A percentile compares a stretch with the other conserved stretches of the same genome.
phyloP scores from a whole-genome alignment of 140 eudicot genomes.

The Flaveria floridana region DNA sequence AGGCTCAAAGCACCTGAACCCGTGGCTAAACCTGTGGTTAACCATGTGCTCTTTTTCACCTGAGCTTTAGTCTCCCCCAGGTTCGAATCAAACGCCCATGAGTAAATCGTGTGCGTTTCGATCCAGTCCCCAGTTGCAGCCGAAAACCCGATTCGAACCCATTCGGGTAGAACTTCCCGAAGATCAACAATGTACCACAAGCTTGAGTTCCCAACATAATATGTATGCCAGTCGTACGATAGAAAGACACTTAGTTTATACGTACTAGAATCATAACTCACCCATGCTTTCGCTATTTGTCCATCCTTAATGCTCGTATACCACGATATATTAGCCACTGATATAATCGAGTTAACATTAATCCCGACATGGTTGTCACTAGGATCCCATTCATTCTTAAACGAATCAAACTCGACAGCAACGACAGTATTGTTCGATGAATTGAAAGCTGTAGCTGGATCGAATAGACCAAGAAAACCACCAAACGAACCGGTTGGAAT shows the following conservation, averaged over 20 bases:
- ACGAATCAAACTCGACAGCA: constrained; percentile 52
- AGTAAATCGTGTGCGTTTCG: constrained; percentile 42
- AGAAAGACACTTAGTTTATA: constrained; percentile 45
- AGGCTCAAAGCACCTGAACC: constrained; percentile 31
- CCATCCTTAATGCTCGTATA: constrained; percentile 40
- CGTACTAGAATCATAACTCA: constrained; percentile 43
- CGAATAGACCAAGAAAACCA: constrained; percentile 45
- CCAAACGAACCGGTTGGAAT: constrained; percentile 37
- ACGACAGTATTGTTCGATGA: constrained; percentile 28
- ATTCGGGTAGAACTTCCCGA: constrained; percentile 44
- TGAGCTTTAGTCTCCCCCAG: constrained; percentile 28
- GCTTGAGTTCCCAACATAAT: constrained; percentile 31
- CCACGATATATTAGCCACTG: constrained; percentile 41
- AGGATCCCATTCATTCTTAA: constrained; percentile 43
- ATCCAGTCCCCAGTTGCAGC: constrained; percentile 47
- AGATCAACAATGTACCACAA: constrained; percentile 40
- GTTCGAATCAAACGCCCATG: constrained; percentile 43
- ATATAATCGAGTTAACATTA: constrained; percentile 44
- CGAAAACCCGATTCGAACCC: constrained; percentile 47
- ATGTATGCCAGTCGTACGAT: constrained; percentile 26
- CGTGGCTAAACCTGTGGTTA: constrained; percentile 31
- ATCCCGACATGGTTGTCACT: constrained; percentile 50
- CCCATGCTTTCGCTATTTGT: constrained; percentile 42
- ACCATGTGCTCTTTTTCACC: constrained; percentile 19
- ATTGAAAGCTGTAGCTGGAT: constrained; percentile 18